Conservation (phyloP, 305 asterid genomes). For the Fraxinus baroniana region DNA sequence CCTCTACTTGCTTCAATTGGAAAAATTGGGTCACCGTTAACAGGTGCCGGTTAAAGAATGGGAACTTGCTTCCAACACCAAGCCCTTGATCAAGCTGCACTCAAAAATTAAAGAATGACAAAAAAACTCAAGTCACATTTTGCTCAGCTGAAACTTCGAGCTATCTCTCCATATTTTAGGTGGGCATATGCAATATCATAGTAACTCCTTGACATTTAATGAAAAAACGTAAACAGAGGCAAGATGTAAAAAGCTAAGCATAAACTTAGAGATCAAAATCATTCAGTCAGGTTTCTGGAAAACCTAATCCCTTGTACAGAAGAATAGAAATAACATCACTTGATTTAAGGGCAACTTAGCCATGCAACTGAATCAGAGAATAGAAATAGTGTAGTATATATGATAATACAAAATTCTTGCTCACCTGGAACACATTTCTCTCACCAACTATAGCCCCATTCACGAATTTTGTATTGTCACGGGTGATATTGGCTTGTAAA, state of each 20-base stretch:
- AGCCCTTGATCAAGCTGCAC: constrained; percentile 96
- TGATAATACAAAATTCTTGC: background rate
- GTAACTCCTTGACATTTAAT: background rate
- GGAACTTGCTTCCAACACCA: constrained; percentile 80
- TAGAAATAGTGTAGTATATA: background rate
- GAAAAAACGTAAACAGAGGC: background rate
- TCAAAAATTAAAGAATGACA: background rate
- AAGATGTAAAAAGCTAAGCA: background rate
- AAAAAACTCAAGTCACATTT: background rate
- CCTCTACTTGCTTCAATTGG: constrained; percentile 77
- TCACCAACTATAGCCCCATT: constrained; percentile 97
- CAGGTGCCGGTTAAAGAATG: constrained; percentile 93
- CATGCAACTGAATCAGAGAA: background rate
- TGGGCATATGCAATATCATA: background rate
- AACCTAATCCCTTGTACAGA: background rate
- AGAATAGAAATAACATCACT: background rate
- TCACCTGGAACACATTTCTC: constrained; percentile 94
- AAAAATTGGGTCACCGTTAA: constrained; percentile 72
- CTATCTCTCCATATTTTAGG: background rate
- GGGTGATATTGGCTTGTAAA: constrained; percentile 88
- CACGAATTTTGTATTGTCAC: constrained; percentile 86
- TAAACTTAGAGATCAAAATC: background rate
- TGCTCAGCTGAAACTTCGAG: background rate
- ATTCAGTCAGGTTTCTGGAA: background rate
- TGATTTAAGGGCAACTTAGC: background rate